A percentile compares a stretch with the other conserved stretches of the same genome.
These are phyloP conservation scores for Colletotrichum zoysiae DNA, from an alignment of 2,329 filamentous ascomycete genomes.

Conservation along the genomic window DNA sequence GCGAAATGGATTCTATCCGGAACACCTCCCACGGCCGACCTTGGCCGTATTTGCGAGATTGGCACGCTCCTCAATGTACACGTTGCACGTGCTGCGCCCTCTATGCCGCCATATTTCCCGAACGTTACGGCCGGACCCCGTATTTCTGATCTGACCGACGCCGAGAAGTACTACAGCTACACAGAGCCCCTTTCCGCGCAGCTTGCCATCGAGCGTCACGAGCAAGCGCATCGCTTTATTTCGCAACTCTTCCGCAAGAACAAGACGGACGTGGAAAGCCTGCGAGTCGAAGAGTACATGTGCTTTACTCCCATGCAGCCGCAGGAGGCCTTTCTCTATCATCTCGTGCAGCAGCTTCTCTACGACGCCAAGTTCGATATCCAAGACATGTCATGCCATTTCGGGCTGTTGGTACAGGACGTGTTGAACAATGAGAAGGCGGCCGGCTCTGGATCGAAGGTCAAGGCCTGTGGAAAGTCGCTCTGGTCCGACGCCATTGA, in stretches of 20 bases:
- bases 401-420: background rate
- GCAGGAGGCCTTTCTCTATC: slow-evolving; percentile 46
- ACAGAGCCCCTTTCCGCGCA: slow-evolving; percentile 51
- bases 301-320: slow-evolving; percentile 47
- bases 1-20: slow-evolving; percentile 60
- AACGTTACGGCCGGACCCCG: slow-evolving; percentile 51
- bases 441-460: background rate
- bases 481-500: slow-evolving; percentile 25
- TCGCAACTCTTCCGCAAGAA: slow-evolving; percentile 50
- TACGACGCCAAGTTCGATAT: slow-evolving; percentile 47
- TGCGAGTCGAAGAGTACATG: slow-evolving; percentile 44
- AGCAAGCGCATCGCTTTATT: slow-evolving; percentile 50
- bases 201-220: slow-evolving; percentile 52
- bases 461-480: slow-evolving; percentile 17
- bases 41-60: slow-evolving; percentile 53
- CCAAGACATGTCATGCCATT: slow-evolving; percentile 33
- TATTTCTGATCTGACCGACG: slow-evolving; percentile 46
- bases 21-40: slow-evolving; percentile 54
- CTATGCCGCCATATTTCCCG: slow-evolving; percentile 52
- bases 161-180: slow-evolving; percentile 51
- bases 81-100: slow-evolving; percentile 52
- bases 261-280: slow-evolving; percentile 45
- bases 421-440: background rate
- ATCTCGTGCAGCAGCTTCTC: slow-evolving; percentile 48
- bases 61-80: slow-evolving; percentile 54